phyloP scores from a whole-genome alignment of 2,329 filamentous ascomycete species.

The Sarocladium brachiariae region DNA sequence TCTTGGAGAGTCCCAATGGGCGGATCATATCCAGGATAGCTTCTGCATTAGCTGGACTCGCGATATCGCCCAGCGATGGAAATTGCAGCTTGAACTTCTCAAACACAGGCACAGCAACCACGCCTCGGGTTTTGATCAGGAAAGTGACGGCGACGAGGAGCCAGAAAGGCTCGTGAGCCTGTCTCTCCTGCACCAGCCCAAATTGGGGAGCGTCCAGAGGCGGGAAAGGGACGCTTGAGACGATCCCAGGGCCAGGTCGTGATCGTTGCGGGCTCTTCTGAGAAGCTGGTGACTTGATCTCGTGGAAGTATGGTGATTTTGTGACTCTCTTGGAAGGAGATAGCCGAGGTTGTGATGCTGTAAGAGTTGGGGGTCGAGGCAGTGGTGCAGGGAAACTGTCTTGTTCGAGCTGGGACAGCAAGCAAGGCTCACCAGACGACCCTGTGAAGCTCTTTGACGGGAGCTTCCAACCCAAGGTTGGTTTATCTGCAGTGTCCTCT shows the following conservation, averaged over 20 bases:
- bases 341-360: neutral
- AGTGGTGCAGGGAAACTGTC: no score
- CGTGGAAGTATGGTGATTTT: conserved; percentile 1
- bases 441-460: no score
- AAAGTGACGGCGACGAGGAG: conserved; percentile 79
- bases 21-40: conserved; percentile 57
- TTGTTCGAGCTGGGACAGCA: no score
- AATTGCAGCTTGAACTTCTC: conserved; percentile 61
- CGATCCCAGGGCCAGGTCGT: conserved; percentile 32
- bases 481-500: neutral
- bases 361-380: no score
- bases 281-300: neutral
- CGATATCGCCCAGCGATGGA: conserved; percentile 58
- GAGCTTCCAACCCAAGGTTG: neutral
- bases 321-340: neutral
- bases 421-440: no score
- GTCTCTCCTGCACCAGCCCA: conserved; percentile 77
- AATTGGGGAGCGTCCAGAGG: conserved; percentile 57
- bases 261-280: neutral
- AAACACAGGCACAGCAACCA: conserved; percentile 68
- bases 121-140: conserved; percentile 72
- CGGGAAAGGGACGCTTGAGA: conserved; percentile 59
- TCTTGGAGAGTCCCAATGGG: conserved; percentile 63
- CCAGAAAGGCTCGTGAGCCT: conserved; percentile 68
- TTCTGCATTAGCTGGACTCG: conserved; percentile 37